phyloP scores from a whole-genome alignment of 345 rosid genomes.

The Isatis tinctoria region DNA sequence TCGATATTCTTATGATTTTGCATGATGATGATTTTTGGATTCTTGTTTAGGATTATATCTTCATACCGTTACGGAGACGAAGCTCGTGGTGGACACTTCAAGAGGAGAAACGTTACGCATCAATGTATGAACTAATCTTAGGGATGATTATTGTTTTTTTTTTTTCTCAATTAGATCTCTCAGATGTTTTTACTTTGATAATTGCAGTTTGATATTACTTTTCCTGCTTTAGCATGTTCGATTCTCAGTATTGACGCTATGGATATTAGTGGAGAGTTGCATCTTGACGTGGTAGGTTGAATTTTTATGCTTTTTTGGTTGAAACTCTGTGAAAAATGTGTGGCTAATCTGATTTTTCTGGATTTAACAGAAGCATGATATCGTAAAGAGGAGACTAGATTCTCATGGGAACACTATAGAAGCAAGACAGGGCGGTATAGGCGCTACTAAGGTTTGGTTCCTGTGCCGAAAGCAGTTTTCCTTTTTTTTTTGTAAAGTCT shows the following conservation, averaged over 20 bases:
- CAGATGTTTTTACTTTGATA: constrained; percentile 5
- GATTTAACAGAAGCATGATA: constrained; percentile 79
- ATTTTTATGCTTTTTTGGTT: not conserved
- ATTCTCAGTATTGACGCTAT: constrained; percentile 93
- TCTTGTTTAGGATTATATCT: constrained; percentile 64
- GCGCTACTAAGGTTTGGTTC: constrained; percentile 72
- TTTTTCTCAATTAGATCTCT: not conserved
- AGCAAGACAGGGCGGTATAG: constrained; percentile 79
- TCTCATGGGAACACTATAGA: constrained; percentile 73
- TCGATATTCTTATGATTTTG: not conserved
- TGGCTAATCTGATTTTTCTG: not conserved
- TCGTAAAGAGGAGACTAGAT: constrained; percentile 78
- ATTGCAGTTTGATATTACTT: constrained; percentile 83
- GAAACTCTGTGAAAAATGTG: not conserved
- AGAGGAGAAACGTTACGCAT: constrained; percentile 85
- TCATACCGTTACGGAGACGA: constrained; percentile 79
- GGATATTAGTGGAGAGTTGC: constrained; percentile 97
- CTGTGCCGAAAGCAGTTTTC: not conserved
- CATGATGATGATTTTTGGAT: not conserved
- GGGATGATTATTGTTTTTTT: not conserved
- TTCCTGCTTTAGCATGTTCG: constrained; percentile 92
- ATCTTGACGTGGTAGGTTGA: constrained; percentile 84
- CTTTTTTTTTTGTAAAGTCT: not conserved
- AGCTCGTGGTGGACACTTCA: constrained; percentile 95
- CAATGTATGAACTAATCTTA: constrained; percentile 45